A percentile compares a stretch with the other conserved stretches of the same genome.
These are phyloP conservation scores for Sphenostylis stenocarpa DNA, from an alignment of 306 rosid species.

Conservation along the genomic window DNA sequence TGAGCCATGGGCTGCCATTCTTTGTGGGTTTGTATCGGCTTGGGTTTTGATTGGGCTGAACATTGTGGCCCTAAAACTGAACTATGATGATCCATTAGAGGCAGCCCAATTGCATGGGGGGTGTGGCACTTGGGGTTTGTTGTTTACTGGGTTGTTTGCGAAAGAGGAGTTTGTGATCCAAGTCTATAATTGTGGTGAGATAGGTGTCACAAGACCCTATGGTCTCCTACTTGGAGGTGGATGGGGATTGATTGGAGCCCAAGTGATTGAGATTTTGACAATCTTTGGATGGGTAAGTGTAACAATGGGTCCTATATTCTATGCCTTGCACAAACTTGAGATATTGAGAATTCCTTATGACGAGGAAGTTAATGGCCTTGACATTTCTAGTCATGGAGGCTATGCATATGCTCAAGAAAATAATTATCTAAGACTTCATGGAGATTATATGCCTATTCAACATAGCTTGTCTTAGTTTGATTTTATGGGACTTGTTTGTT, in stretches of 20 bases:
- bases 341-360: constrained; percentile 51
- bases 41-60: constrained; percentile 72
- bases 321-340: constrained; percentile 46
- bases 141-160: constrained; percentile 79
- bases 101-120: constrained; percentile 81
- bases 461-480: constrained; percentile 6
- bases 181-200: constrained; percentile 43
- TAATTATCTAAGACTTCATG: constrained; percentile 28
- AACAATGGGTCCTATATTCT: constrained; percentile 73
- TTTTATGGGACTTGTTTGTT: not conserved
- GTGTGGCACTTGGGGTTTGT: constrained; percentile 76
- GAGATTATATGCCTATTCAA: constrained; percentile 37
- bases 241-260: constrained; percentile 68
- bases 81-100: constrained; percentile 72
- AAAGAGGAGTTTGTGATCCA: constrained; percentile 59
- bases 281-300: constrained; percentile 65
- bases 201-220: constrained; percentile 47
- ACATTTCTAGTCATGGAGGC: constrained; percentile 74
- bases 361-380: constrained; percentile 70
- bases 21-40: constrained; percentile 65
- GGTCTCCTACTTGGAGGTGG: constrained; percentile 70
- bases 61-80: constrained; percentile 48
- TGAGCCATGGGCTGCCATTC: constrained; percentile 72
- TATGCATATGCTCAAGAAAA: constrained; percentile 58
- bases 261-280: constrained; percentile 53